phyloP scores from a whole-genome alignment of 352 stramenopile species.

The Globisporangium perplexum region DNA sequence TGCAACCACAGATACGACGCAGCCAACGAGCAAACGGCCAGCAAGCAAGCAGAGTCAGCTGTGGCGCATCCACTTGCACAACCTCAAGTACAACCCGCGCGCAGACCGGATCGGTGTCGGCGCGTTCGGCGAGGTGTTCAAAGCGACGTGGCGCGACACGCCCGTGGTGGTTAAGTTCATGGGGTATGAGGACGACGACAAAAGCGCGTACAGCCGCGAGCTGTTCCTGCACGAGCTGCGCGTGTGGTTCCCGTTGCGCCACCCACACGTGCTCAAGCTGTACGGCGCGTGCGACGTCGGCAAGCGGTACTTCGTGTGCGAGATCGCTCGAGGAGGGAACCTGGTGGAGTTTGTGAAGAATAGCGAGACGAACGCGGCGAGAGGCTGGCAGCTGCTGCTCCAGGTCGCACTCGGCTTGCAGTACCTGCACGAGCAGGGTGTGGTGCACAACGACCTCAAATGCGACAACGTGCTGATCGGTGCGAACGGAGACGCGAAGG shows the following conservation, averaged over 20 bases:
- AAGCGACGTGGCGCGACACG: not conserved
- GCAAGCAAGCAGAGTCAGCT: too few relatives aligned
- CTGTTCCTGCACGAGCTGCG: not conserved
- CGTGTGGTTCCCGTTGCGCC: not conserved
- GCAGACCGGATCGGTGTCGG: not conserved
- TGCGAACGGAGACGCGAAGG: not conserved
- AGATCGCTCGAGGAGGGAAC: too few relatives aligned
- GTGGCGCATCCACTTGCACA: not conserved
- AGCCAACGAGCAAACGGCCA: not conserved
- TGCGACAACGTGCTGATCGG: conserved; percentile 19
- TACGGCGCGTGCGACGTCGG: not conserved
- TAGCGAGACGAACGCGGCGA: too few relatives aligned
- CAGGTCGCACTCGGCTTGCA: conserved; percentile 1
- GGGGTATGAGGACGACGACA: conserved; percentile 1
- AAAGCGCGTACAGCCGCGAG: not conserved
- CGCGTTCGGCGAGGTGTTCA: conserved; percentile 1
- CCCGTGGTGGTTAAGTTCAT: conserved; percentile 5
- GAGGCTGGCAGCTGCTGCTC: not conserved
- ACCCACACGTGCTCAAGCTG: not conserved
- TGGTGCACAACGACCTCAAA: conserved; percentile 16
- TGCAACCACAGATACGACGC: too few relatives aligned
- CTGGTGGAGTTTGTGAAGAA: not conserved
- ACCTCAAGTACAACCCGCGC: too few relatives aligned
- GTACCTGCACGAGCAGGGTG: not conserved
- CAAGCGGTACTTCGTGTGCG: not conserved